Percentiles rank a stretch among this genome's conserved stretches.
phyloP scores from a whole-genome alignment of 139 green algal species.

The Picochlorum sp. region DNA sequence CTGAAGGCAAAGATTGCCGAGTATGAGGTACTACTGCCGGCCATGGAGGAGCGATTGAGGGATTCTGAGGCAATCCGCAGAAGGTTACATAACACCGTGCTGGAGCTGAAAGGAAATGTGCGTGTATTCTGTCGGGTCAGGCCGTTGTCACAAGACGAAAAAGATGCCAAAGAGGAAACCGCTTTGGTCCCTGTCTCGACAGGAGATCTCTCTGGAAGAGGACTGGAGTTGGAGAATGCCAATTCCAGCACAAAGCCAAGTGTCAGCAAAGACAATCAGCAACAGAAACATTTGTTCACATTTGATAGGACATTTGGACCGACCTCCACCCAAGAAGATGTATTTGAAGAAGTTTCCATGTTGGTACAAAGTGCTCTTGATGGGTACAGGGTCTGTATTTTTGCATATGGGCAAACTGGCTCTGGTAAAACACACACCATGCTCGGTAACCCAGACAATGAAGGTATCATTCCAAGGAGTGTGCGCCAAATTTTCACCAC shows the following conservation, averaged over 20 bases:
- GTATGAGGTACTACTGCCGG: conserved; percentile 47
- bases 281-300: conserved; percentile 52
- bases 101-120: conserved; percentile 75
- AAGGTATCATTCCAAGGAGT: conserved; percentile 81
- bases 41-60: conserved; percentile 12
- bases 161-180: conserved; percentile 9
- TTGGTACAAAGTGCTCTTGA: conserved; percentile 73
- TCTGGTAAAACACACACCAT: conserved; percentile 97
- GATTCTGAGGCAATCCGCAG: conserved; percentile 47
- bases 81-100: conserved; percentile 66
- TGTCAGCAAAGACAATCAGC: not conserved
- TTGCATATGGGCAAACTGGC: conserved; percentile 60
- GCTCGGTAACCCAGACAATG: conserved; percentile 52
- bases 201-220: conserved; percentile 34
- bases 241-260: not conserved
- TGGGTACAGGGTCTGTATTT: conserved; percentile 24
- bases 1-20: conserved; percentile 52
- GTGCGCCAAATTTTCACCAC: conserved; percentile 54
- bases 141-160: conserved; percentile 26
- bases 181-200: conserved; percentile 27
- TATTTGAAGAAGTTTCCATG: conserved; percentile 82
- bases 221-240: conserved; percentile 26
- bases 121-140: conserved; percentile 77
- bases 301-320: conserved; percentile 75
- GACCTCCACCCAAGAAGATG: conserved; percentile 47